A percentile compares a stretch with the other conserved stretches of the same genome.
These are phyloP conservation scores for Pulveroboletus sp. DNA, from an alignment of 768 basidiomycete species.

Conservation along the genomic window DNA sequence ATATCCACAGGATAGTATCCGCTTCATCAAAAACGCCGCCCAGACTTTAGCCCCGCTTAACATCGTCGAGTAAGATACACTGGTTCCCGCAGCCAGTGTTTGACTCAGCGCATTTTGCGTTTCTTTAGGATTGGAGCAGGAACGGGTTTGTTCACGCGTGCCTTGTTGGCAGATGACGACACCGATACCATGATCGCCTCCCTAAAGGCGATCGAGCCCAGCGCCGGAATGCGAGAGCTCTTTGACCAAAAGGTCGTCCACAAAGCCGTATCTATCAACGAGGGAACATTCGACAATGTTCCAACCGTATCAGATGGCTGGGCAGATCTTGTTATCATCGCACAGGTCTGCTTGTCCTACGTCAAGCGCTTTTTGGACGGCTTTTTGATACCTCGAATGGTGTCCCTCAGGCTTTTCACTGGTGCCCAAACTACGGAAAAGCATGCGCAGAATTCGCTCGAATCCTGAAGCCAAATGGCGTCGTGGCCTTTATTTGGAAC, in stretches of 20 bases:
- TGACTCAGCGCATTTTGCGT: not conserved
- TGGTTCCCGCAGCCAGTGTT: not conserved
- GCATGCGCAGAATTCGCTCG: slow-evolving; percentile 77
- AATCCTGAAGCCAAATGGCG: slow-evolving; percentile 74
- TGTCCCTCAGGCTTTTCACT: slow-evolving; percentile 77
- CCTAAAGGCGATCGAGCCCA: slow-evolving; percentile 79
- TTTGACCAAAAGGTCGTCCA: slow-evolving; percentile 60
- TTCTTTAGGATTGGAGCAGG: slow-evolving; percentile 70
- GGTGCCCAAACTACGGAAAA: slow-evolving; percentile 77
- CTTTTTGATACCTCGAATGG: slow-evolving; percentile 7
- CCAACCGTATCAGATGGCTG: slow-evolving; percentile 61
- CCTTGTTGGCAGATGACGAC: slow-evolving; percentile 62
- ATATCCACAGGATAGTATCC: slow-evolving; percentile 65
- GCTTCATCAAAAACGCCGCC: slow-evolving; percentile 54
- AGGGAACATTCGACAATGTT: slow-evolving; percentile 65
- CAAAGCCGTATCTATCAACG: slow-evolving; percentile 46
- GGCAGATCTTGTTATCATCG: slow-evolving; percentile 78
- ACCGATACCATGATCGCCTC: slow-evolving; percentile 49
- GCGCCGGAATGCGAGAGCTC: slow-evolving; percentile 76
- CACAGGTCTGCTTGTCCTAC: slow-evolving; percentile 49
- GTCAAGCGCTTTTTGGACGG: not conserved
- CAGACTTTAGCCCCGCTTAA: slow-evolving; percentile 44
- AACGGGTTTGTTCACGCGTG: slow-evolving; percentile 87
- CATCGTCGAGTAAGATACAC: slow-evolving; percentile 61
- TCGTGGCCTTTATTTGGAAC: slow-evolving; percentile 84